phyloP scores from a whole-genome alignment of 805 yeast species.

The Yarrowia osloensis region DNA sequence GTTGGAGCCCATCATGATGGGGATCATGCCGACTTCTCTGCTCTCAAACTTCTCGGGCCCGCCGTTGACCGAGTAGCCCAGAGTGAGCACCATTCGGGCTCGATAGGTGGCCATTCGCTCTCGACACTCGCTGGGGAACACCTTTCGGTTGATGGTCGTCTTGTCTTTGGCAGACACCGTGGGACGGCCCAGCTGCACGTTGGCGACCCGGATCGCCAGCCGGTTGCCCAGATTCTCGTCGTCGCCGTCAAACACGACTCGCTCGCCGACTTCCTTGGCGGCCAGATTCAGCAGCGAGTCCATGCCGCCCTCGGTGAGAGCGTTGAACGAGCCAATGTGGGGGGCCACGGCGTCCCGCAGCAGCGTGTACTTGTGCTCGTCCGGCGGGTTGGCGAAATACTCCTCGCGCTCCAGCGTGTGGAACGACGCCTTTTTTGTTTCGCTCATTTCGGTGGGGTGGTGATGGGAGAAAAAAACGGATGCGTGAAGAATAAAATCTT shows the following conservation, averaged over 20 bases:
- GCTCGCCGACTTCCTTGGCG: slow-evolving; percentile 84
- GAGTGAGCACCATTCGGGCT: slow-evolving; percentile 73
- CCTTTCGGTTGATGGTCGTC: slow-evolving; percentile 71
- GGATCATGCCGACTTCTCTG: slow-evolving; percentile 89
- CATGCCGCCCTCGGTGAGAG: slow-evolving; percentile 78
- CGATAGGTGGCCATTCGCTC: slow-evolving; percentile 84
- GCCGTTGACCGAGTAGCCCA: slow-evolving; percentile 84
- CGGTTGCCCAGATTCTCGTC: slow-evolving; percentile 80
- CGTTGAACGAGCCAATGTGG: slow-evolving; percentile 94
- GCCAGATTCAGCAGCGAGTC: slow-evolving; percentile 86
- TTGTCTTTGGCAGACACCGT: slow-evolving; percentile 71
- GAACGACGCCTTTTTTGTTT: slow-evolving; percentile 52
- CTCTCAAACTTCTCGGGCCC: slow-evolving; percentile 77
- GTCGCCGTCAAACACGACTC: slow-evolving; percentile 79
- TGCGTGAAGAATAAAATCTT: neutral
- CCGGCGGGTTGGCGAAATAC: slow-evolving; percentile 88
- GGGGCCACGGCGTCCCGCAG: slow-evolving; percentile 90
- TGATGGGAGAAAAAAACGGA: neutral
- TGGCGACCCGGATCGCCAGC: slow-evolving; percentile 76
- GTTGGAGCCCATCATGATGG: slow-evolving; percentile 87
- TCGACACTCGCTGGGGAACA: slow-evolving; percentile 84
- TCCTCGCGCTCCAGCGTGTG: slow-evolving; percentile 85
- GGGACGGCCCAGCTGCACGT: slow-evolving; percentile 86
- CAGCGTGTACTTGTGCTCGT: slow-evolving; percentile 76
- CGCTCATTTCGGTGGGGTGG: slow-evolving; percentile 2